Evolutionary conservation across 1,284 basidiomycete species (phyloP).

Genomic region (Cerrena zonata): DNA sequence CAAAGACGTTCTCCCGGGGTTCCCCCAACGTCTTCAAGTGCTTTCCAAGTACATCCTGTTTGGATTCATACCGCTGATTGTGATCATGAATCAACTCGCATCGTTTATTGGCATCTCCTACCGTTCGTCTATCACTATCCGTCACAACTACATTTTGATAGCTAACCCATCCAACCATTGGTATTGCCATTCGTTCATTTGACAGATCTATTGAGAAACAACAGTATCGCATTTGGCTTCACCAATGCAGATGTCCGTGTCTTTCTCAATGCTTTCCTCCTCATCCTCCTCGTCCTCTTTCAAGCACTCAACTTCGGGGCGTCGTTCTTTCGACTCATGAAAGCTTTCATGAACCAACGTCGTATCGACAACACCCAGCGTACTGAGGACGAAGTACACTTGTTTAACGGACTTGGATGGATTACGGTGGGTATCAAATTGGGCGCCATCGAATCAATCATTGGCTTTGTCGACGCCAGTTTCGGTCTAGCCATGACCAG

Average conservation of each 20-base stretch:
- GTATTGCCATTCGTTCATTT: no score
- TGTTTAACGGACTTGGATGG: slow-evolving; percentile 60
- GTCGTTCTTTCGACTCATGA: slow-evolving; percentile 51
- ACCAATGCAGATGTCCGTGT: slow-evolving; percentile 32
- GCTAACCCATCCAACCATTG: no score
- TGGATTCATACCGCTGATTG: slow-evolving; percentile 48
- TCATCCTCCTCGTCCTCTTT: slow-evolving; percentile 51
- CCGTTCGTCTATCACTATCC: slow-evolving; percentile 41
- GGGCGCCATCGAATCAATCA: slow-evolving; percentile 55
- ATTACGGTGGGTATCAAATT: slow-evolving; percentile 52
- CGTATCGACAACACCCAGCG: slow-evolving; percentile 38
- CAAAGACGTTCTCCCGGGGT: slow-evolving; percentile 41
- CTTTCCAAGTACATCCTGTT: slow-evolving; percentile 43
- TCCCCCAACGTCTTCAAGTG: slow-evolving; percentile 46
- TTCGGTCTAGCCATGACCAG: slow-evolving; percentile 51
- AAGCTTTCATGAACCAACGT: slow-evolving; percentile 45
- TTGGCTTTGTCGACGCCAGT: slow-evolving; percentile 52
- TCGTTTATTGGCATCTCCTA: slow-evolving; percentile 60
- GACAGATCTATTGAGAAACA: neutral
- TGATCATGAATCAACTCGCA: slow-evolving; percentile 51
- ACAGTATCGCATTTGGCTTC: slow-evolving; percentile 41
- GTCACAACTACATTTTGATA: slow-evolving; percentile 6
- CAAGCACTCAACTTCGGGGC: slow-evolving; percentile 55
- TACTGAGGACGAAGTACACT: slow-evolving; percentile 36
- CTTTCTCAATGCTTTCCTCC: slow-evolving; percentile 53